Evolutionary conservation across 176 grass and related monocot species (phyloP).

Genomic region (Oryza rufipogon): DNA sequence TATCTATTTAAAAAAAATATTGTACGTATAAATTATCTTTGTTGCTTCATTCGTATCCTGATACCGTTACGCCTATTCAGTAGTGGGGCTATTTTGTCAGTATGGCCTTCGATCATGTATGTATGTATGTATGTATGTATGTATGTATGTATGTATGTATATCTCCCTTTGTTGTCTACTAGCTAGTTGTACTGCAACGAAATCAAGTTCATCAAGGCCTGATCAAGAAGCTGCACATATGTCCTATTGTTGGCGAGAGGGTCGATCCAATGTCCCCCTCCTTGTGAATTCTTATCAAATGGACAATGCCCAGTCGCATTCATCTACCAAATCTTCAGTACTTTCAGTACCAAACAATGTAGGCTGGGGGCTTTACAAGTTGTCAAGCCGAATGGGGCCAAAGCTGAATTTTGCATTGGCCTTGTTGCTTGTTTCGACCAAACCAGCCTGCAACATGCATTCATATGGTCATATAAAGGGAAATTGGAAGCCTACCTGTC

Average conservation of each 20-base stretch:
- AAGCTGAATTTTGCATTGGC: too few species aligned
- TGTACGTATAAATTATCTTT: too few species aligned
- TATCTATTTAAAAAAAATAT: too few species aligned
- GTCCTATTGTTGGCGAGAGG: too few species aligned
- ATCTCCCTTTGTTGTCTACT: not conserved
- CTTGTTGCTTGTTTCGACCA: not conserved
- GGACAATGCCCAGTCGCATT: not conserved
- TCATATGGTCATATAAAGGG: not conserved
- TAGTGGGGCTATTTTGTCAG: too few species aligned
- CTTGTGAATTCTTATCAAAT: not conserved
- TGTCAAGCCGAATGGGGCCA: not conserved
- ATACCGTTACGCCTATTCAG: too few species aligned
- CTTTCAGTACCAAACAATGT: not conserved
- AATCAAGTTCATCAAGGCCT: not conserved
- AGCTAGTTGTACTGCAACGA: not conserved
- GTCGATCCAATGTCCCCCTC: too few species aligned
- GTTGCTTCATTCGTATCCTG: too few species aligned
- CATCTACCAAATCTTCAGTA: not conserved
- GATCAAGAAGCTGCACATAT: not conserved
- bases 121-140: too few species aligned
- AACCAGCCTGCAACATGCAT: not conserved
- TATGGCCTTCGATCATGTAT: too few species aligned
- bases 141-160: too few species aligned
- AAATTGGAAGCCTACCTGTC: not conserved
- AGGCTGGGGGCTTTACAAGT: not conserved